Evolutionary conservation across 495 filamentous ascomycete genomes (phyloP), one percentile per base, ranked within the genome.

Genomic region (Penicillium soppii): DNA sequence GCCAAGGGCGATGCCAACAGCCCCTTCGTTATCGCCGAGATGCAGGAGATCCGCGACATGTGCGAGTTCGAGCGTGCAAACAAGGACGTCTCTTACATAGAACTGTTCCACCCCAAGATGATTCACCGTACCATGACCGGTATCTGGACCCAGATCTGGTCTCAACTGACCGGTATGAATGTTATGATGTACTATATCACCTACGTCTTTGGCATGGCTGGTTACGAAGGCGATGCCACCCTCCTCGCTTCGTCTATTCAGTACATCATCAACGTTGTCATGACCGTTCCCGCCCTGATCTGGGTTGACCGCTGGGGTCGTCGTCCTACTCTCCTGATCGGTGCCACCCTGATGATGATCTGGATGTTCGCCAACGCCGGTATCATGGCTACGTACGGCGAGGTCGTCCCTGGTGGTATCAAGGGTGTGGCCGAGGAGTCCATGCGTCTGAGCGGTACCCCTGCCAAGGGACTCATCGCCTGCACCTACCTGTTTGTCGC

Each of bases 141-240:
- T 49, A 50, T 92, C 29, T 90, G 87, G 59, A 85, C 78, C 1
- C 89, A 92, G 69, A 87, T 94, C 62, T 92, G 89, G 89, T 84
- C 83, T 26, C 89, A 94, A 62, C 70, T 92, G 40, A 88, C 86
- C 1, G 89, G 89, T 33, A 90, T 91, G 84, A 92, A 91, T 62
- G 87, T 91, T 21, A 91, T 91, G 87, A 89, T 70, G 66, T 67
- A 68, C 47, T 72, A 72, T 51, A 70, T 72, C 46, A 68, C 56
- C 19, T 70, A 69, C 17, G 67, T 71, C 16, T 71, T 73, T 51
- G 43, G 27, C 13, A 73, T 71, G 68, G 68, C 70, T 2, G 70
- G 70, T 2, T 67, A 70, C 26, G 43, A 50, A 0, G 70, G 69
- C 7, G 50, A 70, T 25, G 47, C 66, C 4, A 66, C 58, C 41